These are phyloP conservation scores for Anethum foeniculum DNA, from an alignment of 140 eudicot species.

Conservation along the genomic window DNA sequence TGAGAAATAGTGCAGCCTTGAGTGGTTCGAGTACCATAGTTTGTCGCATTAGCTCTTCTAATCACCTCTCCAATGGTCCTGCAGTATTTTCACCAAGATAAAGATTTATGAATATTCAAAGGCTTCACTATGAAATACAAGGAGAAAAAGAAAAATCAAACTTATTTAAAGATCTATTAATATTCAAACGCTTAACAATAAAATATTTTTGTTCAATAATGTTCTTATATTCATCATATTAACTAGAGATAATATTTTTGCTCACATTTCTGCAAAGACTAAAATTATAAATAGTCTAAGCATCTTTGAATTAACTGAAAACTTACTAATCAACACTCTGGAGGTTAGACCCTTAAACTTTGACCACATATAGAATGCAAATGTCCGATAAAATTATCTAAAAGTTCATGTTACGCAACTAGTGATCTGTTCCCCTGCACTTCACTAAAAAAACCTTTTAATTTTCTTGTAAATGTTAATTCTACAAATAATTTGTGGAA, in stretches of 20 bases:
- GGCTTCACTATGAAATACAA: not conserved
- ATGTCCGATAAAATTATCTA: not conserved
- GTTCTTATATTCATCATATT: too few species aligned
- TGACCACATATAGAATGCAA: not conserved
- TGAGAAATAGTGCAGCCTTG: too few species aligned
- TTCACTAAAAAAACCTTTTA: not conserved
- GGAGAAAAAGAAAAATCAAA: not conserved
- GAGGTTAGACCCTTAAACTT: not conserved
- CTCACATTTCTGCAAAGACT: slow-evolving; percentile 84
- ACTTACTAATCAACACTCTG: not conserved
- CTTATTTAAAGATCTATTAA: slow-evolving; percentile 81
- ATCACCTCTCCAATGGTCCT: slow-evolving; percentile 61
- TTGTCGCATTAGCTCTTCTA: slow-evolving; percentile 45
- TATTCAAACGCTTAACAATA: too few species aligned
- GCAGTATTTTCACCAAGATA: not conserved
- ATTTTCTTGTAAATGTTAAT: not conserved
- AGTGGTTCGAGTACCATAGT: too few species aligned
- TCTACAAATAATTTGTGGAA: not conserved
- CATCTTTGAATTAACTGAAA: not conserved
- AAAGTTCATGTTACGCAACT: not conserved
- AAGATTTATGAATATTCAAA: not conserved
- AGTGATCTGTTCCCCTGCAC: not conserved
- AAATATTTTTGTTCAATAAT: too few species aligned
- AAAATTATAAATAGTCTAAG: slow-evolving; percentile 11
- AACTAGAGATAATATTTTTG: too few species aligned